Percentiles rank a stretch among this genome's conserved stretches.
phyloP scores from a whole-genome alignment of 2,329 filamentous ascomycete genomes.

The Aspergillus hiratsukae region DNA sequence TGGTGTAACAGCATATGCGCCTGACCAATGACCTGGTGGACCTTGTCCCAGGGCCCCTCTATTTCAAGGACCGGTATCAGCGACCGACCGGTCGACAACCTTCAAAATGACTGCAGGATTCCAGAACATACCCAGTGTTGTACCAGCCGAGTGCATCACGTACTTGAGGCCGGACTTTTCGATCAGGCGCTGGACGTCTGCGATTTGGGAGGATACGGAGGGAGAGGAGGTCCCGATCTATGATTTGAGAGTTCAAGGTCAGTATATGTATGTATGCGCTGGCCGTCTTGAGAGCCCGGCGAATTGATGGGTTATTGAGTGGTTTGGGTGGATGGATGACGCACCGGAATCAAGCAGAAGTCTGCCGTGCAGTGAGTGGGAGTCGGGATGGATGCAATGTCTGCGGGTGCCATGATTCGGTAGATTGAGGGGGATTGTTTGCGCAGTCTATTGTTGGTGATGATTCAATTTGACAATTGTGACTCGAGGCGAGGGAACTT shows the following conservation, averaged over 20 bases:
- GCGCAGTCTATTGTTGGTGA: not conserved
- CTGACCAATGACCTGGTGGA: constrained; percentile 81
- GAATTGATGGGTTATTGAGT: not conserved
- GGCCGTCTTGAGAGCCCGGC: not conserved
- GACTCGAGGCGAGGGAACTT: not conserved
- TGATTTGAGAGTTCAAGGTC: not conserved
- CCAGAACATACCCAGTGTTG: constrained; percentile 69
- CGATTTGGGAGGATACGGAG: constrained; percentile 78
- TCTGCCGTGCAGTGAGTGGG: constrained; percentile 77
- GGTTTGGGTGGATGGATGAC: constrained; percentile 23
- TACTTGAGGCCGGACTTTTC: constrained; percentile 75
- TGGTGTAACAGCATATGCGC: constrained; percentile 74
- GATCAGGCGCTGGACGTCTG: constrained; percentile 80
- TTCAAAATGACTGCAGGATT: not conserved
- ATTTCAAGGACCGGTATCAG: constrained; percentile 9
- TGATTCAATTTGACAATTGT: not conserved
- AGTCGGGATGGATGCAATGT: constrained; percentile 45
- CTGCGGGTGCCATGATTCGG: constrained; percentile 16
- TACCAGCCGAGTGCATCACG: constrained; percentile 89
- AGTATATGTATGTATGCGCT: not conserved
- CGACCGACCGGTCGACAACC: not conserved
- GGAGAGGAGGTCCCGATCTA: constrained; percentile 74
- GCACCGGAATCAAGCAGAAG: constrained; percentile 82
- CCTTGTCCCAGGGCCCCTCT: constrained; percentile 91
- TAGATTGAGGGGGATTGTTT: not conserved